Percentiles rank a stretch among this genome's conserved stretches.
Conservation (phyloP, 352 stramenopile species). For the Phytopythium chamaehyphon region DNA sequence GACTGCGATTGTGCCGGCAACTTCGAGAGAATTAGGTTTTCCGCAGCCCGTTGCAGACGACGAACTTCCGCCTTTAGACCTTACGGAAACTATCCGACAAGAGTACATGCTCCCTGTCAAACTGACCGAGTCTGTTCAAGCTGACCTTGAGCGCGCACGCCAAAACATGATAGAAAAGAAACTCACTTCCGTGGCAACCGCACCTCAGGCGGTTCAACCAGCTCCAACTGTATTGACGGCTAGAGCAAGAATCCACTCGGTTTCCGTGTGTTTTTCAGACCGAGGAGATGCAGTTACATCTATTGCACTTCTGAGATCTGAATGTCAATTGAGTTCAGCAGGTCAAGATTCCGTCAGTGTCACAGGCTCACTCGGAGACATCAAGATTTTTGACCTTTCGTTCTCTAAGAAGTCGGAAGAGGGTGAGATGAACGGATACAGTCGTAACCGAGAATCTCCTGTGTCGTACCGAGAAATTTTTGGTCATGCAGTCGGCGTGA, state of each 20-base stretch:
- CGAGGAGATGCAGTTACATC: slow-evolving; percentile 61
- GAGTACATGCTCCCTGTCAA: slow-evolving; percentile 71
- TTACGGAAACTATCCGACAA: slow-evolving; percentile 54
- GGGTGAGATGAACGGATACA: slow-evolving; percentile 11
- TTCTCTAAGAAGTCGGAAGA: slow-evolving; percentile 29
- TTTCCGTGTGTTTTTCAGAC: slow-evolving; percentile 78
- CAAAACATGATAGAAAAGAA: slow-evolving; percentile 48
- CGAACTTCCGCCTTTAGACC: slow-evolving; percentile 48
- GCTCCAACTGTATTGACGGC: slow-evolving; percentile 31
- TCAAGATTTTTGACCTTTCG: slow-evolving; percentile 71
- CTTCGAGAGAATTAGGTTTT: slow-evolving; percentile 14
- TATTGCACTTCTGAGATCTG: slow-evolving; percentile 56
- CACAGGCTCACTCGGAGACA: slow-evolving; percentile 46
- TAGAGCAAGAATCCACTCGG: slow-evolving; percentile 53
- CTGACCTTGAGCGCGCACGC: slow-evolving; percentile 75
- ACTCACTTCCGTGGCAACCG: slow-evolving; percentile 3
- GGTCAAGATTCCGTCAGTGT: slow-evolving; percentile 28
- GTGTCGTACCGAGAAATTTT: slow-evolving; percentile 3
- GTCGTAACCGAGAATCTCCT: background rate
- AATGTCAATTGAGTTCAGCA: slow-evolving; percentile 27
- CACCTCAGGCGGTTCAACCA: slow-evolving; percentile 1
- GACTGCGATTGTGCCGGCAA: slow-evolving; percentile 22
- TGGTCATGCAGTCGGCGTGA: background rate
- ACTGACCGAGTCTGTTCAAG: slow-evolving; percentile 75
- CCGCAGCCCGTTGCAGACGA: slow-evolving; percentile 16